A percentile compares a stretch with the other conserved stretches of the same genome.
These are phyloP conservation scores for Calocybe gangraenosa DNA, from an alignment of 768 basidiomycete species.

Conservation along the genomic window DNA sequence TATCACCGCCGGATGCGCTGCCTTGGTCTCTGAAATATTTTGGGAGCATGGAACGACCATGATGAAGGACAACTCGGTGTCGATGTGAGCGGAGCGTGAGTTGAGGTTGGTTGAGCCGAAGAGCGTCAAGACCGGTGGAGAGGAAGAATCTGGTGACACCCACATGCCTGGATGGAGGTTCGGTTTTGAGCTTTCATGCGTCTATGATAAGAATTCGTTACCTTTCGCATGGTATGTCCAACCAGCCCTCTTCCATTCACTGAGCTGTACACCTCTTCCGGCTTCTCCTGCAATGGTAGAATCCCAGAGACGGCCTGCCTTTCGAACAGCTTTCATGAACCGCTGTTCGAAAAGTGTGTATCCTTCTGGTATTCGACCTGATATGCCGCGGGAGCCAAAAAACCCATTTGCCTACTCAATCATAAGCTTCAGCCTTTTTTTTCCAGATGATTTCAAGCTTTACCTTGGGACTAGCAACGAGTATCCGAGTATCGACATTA, in stretches of 20 bases:
- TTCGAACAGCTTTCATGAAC: conserved; percentile 66
- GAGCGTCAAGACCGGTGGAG: conserved; percentile 66
- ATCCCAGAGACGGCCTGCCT: conserved; percentile 40
- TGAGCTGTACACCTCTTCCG: conserved; percentile 58
- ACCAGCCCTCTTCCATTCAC: conserved; percentile 82
- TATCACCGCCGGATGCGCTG: background rate
- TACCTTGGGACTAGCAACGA: conserved; percentile 87
- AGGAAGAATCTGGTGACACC: conserved; percentile 57
- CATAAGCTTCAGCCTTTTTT: background rate
- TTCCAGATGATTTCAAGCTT: conserved; percentile 10
- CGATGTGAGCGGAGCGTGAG: conserved; percentile 84
- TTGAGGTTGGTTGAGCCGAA: conserved; percentile 96
- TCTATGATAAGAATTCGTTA: conserved; percentile 25
- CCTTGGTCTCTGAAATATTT: background rate
- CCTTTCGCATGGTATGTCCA: conserved; percentile 99
- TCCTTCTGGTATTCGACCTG: conserved; percentile 91
- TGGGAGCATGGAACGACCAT: conserved; percentile 60
- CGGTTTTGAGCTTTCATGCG: background rate
- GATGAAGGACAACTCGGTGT: conserved; percentile 88
- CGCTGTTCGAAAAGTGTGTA: conserved; percentile 85
- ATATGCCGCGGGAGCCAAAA: conserved; percentile 83
- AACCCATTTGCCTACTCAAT: conserved; percentile 87
- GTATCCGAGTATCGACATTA: conserved; percentile 60
- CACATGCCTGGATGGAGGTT: conserved; percentile 61
- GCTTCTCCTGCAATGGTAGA: conserved; percentile 15